Evolutionary conservation across 1,139 yeast genomes (phyloP).

Genomic region (Spencermartinsiella ligniputridi): DNA sequence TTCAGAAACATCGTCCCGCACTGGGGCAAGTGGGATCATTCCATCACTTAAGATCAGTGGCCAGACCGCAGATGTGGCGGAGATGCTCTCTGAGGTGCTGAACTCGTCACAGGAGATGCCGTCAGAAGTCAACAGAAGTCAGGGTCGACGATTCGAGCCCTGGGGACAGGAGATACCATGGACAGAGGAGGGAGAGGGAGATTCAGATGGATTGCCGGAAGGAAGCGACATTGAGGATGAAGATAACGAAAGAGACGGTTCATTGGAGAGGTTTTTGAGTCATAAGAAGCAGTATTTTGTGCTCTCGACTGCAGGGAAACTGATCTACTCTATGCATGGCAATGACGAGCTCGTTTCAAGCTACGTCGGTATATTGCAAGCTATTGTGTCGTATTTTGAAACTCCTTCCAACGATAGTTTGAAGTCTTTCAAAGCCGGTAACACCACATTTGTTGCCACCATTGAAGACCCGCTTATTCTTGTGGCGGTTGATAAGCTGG

Average conservation of each 20-base stretch:
- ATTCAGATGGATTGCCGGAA: constrained; percentile 7
- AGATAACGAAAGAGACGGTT: not conserved
- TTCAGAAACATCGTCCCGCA: constrained; percentile 5
- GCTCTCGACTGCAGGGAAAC: constrained; percentile 90
- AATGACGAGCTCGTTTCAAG: constrained; percentile 66
- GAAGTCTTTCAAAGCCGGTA: constrained; percentile 28
- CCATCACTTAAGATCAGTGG: constrained; percentile 14
- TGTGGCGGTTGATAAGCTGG: constrained; percentile 62
- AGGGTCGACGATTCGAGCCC: constrained; percentile 5
- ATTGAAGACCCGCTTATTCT: constrained; percentile 67
- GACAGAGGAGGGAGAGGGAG: not conserved
- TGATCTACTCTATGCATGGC: constrained; percentile 79
- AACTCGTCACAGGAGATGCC: constrained; percentile 5
- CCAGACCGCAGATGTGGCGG: constrained; percentile 20
- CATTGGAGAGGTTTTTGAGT: constrained; percentile 37
- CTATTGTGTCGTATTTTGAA: constrained; percentile 59
- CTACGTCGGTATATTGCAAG: constrained; percentile 61
- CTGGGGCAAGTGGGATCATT: constrained; percentile 7
- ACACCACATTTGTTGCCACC: constrained; percentile 55
- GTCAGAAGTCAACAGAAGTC: not conserved
- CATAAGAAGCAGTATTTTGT: constrained; percentile 70
- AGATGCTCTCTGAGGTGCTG: constrained; percentile 26
- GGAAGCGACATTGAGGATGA: not conserved
- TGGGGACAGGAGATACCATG: not conserved
- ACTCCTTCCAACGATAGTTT: constrained; percentile 30